Conservation (phyloP, 2,329 filamentous ascomycete genomes). For the Pseudogymnoascus sp. region DNA sequence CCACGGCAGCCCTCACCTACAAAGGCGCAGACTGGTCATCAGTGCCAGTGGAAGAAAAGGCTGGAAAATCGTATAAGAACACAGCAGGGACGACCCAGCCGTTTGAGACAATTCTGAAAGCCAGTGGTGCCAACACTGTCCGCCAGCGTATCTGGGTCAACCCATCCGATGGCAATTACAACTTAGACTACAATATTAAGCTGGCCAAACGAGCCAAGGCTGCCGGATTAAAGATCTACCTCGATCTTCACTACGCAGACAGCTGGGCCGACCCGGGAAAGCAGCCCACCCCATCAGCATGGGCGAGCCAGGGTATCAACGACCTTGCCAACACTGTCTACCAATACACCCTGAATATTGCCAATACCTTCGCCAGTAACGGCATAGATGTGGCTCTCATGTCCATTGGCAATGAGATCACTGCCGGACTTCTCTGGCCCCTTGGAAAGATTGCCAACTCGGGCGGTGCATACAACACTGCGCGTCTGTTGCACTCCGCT, state of each 20-base stretch:
- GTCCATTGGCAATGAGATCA: slow-evolving; percentile 68
- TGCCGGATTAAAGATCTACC: slow-evolving; percentile 48
- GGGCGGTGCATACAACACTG: slow-evolving; percentile 47
- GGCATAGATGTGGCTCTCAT: slow-evolving; percentile 53
- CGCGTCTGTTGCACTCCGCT: slow-evolving; percentile 55
- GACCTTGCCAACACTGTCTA: slow-evolving; percentile 55
- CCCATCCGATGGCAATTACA: slow-evolving; percentile 54
- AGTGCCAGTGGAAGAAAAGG: slow-evolving; percentile 51
- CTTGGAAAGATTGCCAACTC: slow-evolving; percentile 45
- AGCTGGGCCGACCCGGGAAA: slow-evolving; percentile 59
- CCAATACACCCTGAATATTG: slow-evolving; percentile 58
- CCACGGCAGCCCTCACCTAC: slow-evolving; percentile 43
- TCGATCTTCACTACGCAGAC: slow-evolving; percentile 61
- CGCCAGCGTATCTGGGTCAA: slow-evolving; percentile 68
- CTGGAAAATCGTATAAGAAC: slow-evolving; percentile 54
- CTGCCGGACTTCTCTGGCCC: slow-evolving; percentile 58
- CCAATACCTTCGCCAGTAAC: slow-evolving; percentile 50
- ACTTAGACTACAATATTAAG: slow-evolving; percentile 61
- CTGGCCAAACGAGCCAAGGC: slow-evolving; percentile 58
- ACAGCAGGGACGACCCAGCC: slow-evolving; percentile 42
- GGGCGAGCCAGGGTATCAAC: slow-evolving; percentile 48
- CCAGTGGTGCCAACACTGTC: slow-evolving; percentile 59
- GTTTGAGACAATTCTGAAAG: slow-evolving; percentile 55
- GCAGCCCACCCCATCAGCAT: slow-evolving; percentile 50
- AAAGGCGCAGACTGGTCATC: slow-evolving; percentile 67